Conservation (phyloP, 2,329 filamentous ascomycete species). For the Ophiocordyceps camponoti-saundersi region DNA sequence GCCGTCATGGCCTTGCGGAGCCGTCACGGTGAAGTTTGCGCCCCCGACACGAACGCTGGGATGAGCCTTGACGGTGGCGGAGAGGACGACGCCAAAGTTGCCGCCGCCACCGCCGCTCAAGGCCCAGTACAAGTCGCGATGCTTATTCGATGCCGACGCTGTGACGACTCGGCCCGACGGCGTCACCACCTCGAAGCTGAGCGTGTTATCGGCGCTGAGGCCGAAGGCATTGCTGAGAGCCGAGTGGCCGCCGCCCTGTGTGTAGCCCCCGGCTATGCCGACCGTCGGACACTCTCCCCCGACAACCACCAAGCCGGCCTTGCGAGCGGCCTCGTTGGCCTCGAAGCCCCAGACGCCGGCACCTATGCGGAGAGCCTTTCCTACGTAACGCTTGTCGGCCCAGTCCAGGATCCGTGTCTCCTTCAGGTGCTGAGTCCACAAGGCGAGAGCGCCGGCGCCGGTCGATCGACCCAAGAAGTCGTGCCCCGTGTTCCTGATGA, state of each 20-base stretch:
- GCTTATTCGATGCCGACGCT: slow-evolving; percentile 18
- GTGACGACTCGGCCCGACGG: slow-evolving; percentile 27
- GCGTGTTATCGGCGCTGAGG: slow-evolving; percentile 38
- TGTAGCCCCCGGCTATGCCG: slow-evolving; percentile 44
- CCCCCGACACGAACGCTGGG: slow-evolving; percentile 21
- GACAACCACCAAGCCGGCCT: slow-evolving; percentile 28
- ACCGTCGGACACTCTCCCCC: slow-evolving; percentile 39
- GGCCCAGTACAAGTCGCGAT: slow-evolving; percentile 44
- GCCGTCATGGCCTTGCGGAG: background rate
- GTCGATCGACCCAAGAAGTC: slow-evolving; percentile 41
- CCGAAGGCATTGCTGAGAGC: slow-evolving; percentile 33
- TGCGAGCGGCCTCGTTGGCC: slow-evolving; percentile 24
- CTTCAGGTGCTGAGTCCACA: slow-evolving; percentile 26
- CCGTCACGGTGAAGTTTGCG: slow-evolving; percentile 7
- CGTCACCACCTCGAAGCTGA: slow-evolving; percentile 36
- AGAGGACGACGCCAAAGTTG: slow-evolving; percentile 39
- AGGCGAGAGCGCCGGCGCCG: slow-evolving; percentile 24
- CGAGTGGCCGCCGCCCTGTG: slow-evolving; percentile 41
- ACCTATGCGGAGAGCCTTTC: slow-evolving; percentile 34
- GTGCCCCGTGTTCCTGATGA: slow-evolving; percentile 35
- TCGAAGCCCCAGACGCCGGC: slow-evolving; percentile 38
- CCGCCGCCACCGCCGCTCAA: slow-evolving; percentile 41
- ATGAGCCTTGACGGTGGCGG: slow-evolving; percentile 35
- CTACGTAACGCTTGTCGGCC: slow-evolving; percentile 25
- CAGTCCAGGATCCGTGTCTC: slow-evolving; percentile 21